Evolutionary conservation across 768 basidiomycete species (phyloP).

Genomic region (Hebeloma cylindrosporum): DNA sequence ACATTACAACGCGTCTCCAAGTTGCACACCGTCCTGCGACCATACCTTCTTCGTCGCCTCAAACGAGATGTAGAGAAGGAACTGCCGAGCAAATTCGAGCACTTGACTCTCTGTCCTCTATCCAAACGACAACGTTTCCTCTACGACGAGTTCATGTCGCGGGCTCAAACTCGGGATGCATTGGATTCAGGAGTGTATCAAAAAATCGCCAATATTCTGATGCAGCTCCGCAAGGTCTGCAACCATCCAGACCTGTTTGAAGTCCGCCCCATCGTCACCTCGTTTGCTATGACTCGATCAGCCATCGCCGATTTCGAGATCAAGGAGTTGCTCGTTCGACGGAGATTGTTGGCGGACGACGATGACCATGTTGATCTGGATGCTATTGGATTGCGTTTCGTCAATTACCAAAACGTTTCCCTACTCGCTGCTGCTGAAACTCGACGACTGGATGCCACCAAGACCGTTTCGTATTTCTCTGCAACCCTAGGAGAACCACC

Average conservation of each 20-base stretch:
- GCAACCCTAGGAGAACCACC: conserved; percentile 65
- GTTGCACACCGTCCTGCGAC: conserved; percentile 92
- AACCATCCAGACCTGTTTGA: conserved; percentile 94
- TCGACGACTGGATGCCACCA: conserved; percentile 57
- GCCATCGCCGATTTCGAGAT: conserved; percentile 79
- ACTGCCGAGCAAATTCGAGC: conserved; percentile 91
- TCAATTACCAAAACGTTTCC: conserved; percentile 53
- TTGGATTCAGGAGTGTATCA: conserved; percentile 84
- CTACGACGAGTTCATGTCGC: conserved; percentile 95
- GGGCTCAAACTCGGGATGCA: conserved; percentile 79
- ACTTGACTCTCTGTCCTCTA: conserved; percentile 82
- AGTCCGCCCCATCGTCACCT: conserved; percentile 80
- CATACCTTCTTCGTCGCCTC: conserved; percentile 92
- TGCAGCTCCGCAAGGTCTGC: conserved; percentile 97
- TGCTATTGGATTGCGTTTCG: conserved; percentile 63
- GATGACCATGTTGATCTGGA: conserved; percentile 61
- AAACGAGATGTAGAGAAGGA: conserved; percentile 98
- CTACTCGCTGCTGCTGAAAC: conserved; percentile 54
- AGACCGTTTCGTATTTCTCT: conserved; percentile 48
- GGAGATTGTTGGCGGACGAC: conserved; percentile 58
- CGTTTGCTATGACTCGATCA: conserved; percentile 72
- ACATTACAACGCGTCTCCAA: conserved; percentile 82
- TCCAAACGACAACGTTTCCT: conserved; percentile 93
- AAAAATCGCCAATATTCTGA: conserved; percentile 91
- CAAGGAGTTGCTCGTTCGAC: conserved; percentile 84